A percentile compares a stretch with the other conserved stretches of the same genome.
Evolutionary conservation across 2,329 filamentous ascomycete genomes (phyloP).

Genomic region (Triangularia verruculosa): DNA sequence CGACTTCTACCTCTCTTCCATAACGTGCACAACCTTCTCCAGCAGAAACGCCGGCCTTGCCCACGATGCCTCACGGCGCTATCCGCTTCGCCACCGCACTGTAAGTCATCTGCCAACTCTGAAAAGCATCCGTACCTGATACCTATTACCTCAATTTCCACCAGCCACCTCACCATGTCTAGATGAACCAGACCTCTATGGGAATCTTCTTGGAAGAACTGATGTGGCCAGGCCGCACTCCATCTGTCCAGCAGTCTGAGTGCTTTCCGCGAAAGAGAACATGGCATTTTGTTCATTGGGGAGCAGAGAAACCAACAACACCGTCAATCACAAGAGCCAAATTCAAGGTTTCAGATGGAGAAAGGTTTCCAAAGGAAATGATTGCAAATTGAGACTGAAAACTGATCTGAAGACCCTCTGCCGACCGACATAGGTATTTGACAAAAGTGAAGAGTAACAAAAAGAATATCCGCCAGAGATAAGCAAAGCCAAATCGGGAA

Average conservation of each 20-base stretch:
- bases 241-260: neutral
- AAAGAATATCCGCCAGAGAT: neutral
- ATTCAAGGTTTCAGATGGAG: neutral
- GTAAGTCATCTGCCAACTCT: neutral
- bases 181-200: too few species aligned
- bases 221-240: too few species aligned
- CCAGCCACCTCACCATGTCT: neutral
- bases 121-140: neutral
- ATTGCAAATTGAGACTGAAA: neutral
- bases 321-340: neutral
- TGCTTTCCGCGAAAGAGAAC: neutral
- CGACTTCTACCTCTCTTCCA: neutral
- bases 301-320: neutral
- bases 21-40: neutral
- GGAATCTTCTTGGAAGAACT: too few species aligned
- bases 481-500: neutral
- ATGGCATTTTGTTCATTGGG: neutral
- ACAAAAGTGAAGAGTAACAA: neutral
- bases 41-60: neutral
- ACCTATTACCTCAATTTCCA: neutral
- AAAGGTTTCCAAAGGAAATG: neutral
- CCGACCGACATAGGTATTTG: neutral
- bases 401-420: neutral
- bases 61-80: neutral
- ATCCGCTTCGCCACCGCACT: neutral